Conservation (phyloP, 441 rosid genomes). For the Lepidium campestre region DNA sequence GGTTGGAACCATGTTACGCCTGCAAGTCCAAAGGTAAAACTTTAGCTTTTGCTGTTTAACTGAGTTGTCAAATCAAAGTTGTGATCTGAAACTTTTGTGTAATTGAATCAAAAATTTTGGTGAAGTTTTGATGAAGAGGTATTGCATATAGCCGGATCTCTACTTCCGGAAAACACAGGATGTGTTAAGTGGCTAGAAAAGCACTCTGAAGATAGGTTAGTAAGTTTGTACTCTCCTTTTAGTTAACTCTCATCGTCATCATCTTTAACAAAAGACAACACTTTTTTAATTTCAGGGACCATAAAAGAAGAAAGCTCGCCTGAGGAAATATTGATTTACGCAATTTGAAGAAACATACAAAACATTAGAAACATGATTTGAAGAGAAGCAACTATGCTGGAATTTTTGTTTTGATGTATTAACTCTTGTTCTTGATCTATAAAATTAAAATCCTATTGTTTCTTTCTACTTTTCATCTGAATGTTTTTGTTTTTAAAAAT, state of each 20-base stretch:
- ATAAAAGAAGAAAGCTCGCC: slow-evolving; percentile 16
- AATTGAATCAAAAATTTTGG: not conserved
- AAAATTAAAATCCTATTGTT: not conserved
- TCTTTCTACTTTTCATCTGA: not conserved
- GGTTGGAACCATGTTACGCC: slow-evolving; percentile 63
- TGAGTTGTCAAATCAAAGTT: not conserved
- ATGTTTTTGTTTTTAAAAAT: not conserved
- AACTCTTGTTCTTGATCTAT: not conserved
- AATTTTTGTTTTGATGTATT: not conserved
- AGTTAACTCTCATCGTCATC: not conserved
- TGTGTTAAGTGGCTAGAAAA: slow-evolving; percentile 59
- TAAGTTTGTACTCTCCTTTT: not conserved
- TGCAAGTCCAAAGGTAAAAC: slow-evolving; percentile 66
- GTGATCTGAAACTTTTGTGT: not conserved
- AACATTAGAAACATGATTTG: not conserved
- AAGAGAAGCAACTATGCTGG: not conserved
- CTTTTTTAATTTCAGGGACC: not conserved
- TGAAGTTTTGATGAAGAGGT: slow-evolving; percentile 80
- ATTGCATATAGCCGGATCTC: slow-evolving; percentile 70
- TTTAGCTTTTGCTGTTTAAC: not conserved
- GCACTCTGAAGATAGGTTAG: slow-evolving; percentile 40
- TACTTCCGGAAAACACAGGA: slow-evolving; percentile 54
- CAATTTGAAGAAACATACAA: not conserved
- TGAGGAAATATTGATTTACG: not conserved
- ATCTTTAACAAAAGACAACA: not conserved